Percentiles rank a stretch among this genome's conserved stretches.
These are phyloP conservation scores for Nicotiana attenuata DNA, from an alignment of 257 asterid species.

Conservation along the genomic window DNA sequence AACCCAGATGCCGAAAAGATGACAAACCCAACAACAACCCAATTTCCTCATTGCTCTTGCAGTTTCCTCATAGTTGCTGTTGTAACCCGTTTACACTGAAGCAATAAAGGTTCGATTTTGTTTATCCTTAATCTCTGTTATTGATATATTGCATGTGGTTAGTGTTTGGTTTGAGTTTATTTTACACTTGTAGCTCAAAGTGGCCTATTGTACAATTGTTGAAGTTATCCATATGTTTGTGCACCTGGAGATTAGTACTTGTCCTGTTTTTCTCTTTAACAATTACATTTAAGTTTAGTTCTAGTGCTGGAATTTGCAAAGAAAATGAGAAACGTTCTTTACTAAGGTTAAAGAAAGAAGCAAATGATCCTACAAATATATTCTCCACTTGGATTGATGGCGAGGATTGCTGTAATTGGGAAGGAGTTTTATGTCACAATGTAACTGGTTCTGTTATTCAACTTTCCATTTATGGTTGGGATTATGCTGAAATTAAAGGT, in stretches of 20 bases:
- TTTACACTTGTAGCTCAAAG: too few relatives aligned
- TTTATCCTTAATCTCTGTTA: too few relatives aligned
- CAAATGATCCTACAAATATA: neutral
- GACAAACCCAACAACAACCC: too few relatives aligned
- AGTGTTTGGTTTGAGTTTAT: too few relatives aligned
- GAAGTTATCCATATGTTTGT: too few relatives aligned
- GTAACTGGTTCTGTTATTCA: slow-evolving; percentile 9
- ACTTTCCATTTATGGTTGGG: neutral
- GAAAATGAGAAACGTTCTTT: neutral
- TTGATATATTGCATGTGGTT: too few relatives aligned
- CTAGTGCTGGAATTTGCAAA: neutral
- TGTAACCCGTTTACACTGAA: too few relatives aligned
- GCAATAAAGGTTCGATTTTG: too few relatives aligned
- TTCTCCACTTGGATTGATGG: neutral
- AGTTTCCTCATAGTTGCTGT: too few relatives aligned
- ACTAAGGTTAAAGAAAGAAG: neutral
- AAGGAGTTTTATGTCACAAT: slow-evolving; percentile 1
- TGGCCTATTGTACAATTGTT: too few relatives aligned
- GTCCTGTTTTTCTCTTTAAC: neutral
- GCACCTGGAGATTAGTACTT: neutral
- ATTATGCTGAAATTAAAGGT: neutral
- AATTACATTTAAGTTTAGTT: neutral
- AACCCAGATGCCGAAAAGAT: too few relatives aligned
- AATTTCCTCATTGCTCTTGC: too few relatives aligned
- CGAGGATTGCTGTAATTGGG: neutral